phyloP scores from a whole-genome alignment of 108 stramenopile genomes.

The Chaetoceros tenuissimus region DNA sequence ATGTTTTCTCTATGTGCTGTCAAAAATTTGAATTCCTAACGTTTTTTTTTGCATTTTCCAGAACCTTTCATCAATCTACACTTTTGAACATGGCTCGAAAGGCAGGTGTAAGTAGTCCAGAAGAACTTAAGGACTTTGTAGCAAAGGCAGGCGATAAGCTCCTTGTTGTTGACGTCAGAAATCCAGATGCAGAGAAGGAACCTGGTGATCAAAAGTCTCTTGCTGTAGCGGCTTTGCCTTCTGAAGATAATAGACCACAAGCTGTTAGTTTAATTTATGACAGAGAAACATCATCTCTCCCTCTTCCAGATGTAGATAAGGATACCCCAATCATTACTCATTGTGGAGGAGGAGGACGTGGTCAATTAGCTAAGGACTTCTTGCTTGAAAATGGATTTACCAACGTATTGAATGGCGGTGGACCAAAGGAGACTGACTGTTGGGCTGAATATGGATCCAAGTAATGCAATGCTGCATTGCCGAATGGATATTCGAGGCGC shows the following conservation, averaged over 20 bases:
- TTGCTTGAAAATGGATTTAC: constrained; percentile 68
- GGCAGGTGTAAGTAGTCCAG: constrained; percentile 59
- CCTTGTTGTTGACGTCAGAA: constrained; percentile 71
- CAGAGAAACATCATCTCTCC: constrained; percentile 51
- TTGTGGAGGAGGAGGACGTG: constrained; percentile 82
- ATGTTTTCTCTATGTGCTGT: too few species aligned
- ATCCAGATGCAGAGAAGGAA: constrained; percentile 59
- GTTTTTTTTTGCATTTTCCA: background rate
- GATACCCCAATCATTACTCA: constrained; percentile 84
- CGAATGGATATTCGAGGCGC: background rate
- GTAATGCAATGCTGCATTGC: constrained; percentile 20
- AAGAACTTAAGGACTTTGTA: constrained; percentile 60
- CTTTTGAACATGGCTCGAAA: constrained; percentile 10
- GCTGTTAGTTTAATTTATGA: constrained; percentile 62
- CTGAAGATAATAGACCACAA: constrained; percentile 33
- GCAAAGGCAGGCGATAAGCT: constrained; percentile 49
- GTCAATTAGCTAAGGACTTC: constrained; percentile 80
- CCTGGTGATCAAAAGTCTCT: constrained; percentile 68
- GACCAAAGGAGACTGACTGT: constrained; percentile 76
- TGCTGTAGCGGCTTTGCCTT: constrained; percentile 46
- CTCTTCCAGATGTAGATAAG: constrained; percentile 43
- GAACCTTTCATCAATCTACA: background rate
- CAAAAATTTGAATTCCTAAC: background rate
- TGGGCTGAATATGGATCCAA: constrained; percentile 74
- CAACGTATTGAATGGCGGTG: constrained; percentile 85